Evolutionary conservation across 768 basidiomycete genomes (phyloP).

Genomic region (Xerocomus spinulosus): DNA sequence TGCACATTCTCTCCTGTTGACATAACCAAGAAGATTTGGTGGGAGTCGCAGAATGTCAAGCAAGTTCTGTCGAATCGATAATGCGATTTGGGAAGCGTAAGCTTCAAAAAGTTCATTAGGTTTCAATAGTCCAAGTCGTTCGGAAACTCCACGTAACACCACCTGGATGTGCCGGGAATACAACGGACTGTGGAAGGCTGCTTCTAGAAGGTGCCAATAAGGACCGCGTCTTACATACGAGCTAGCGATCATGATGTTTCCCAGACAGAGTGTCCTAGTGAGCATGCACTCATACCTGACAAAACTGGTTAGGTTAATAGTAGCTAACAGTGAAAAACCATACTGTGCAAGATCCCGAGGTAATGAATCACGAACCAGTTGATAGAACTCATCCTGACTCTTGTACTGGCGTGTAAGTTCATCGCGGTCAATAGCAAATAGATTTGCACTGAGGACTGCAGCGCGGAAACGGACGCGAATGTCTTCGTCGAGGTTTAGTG

Average conservation of each 20-base stretch:
- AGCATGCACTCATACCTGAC: slow-evolving; percentile 70
- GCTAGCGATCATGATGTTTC: slow-evolving; percentile 75
- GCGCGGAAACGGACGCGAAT: slow-evolving; percentile 80
- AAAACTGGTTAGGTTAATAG: slow-evolving; percentile 8
- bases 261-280: slow-evolving; percentile 64
- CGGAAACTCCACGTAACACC: slow-evolving; percentile 57
- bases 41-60: slow-evolving; percentile 60
- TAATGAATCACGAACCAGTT: slow-evolving; percentile 41
- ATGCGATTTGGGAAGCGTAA: slow-evolving; percentile 74
- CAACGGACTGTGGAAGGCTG: slow-evolving; percentile 35
- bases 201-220: slow-evolving; percentile 86
- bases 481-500: slow-evolving; percentile 64
- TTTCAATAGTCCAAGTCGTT: slow-evolving; percentile 58
- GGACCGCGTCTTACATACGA: slow-evolving; percentile 73
- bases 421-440: slow-evolving; percentile 44
- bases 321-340: slow-evolving; percentile 19
- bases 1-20: slow-evolving; percentile 60
- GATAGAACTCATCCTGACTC: slow-evolving; percentile 38
- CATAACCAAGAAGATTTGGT: slow-evolving; percentile 71
- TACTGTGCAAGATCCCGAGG: slow-evolving; percentile 47
- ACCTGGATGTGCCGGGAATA: slow-evolving; percentile 36
- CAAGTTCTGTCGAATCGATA: slow-evolving; percentile 50
- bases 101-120: slow-evolving; percentile 67
- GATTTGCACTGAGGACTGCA: slow-evolving; percentile 51
- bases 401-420: slow-evolving; percentile 28